phyloP scores from a whole-genome alignment of 1,284 basidiomycete genomes.

The Sporisorium iseilematis-ciliati region DNA sequence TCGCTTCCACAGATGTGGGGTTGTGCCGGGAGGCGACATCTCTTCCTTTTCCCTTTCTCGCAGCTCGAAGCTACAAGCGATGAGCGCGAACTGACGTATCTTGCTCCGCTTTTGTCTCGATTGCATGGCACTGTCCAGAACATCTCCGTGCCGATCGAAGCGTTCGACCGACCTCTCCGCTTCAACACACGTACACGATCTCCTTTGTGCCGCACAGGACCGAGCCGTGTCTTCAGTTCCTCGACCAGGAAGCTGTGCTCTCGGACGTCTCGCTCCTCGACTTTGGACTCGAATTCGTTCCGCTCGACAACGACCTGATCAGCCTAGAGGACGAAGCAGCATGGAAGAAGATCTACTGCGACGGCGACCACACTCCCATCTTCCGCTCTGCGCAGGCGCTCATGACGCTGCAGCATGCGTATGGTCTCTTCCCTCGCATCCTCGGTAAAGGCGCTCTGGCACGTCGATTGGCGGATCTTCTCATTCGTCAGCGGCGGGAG shows the following conservation, averaged over 20 bases:
- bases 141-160: constrained; percentile 76
- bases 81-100: constrained; percentile 7
- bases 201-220: constrained; percentile 89
- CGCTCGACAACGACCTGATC: constrained; percentile 81
- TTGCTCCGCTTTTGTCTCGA: background rate
- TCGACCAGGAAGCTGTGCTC: constrained; percentile 47
- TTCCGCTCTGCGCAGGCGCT: constrained; percentile 90
- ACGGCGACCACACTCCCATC: constrained; percentile 91
- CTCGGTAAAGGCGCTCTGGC: constrained; percentile 93
- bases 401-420: constrained; percentile 84
- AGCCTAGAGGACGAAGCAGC: constrained; percentile 61
- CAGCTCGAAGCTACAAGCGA: background rate
- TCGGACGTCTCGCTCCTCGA: constrained; percentile 71
- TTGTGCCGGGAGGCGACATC: constrained; percentile 59
- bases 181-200: constrained; percentile 85
- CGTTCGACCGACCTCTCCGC: constrained; percentile 44
- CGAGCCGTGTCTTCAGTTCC: constrained; percentile 75
- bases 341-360: constrained; percentile 73
- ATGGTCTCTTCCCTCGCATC: constrained; percentile 90
- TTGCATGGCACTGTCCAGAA: constrained; percentile 73
- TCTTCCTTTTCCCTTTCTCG: constrained; percentile 8
- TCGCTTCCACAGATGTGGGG: constrained; percentile 43
- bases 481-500: constrained; percentile 76
- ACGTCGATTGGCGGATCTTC: constrained; percentile 78
- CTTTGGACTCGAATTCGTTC: constrained; percentile 92